Base-by-base conservation (phyloP, 2,329 filamentous ascomycete species). In the Hypoxylon sp. region DNA sequence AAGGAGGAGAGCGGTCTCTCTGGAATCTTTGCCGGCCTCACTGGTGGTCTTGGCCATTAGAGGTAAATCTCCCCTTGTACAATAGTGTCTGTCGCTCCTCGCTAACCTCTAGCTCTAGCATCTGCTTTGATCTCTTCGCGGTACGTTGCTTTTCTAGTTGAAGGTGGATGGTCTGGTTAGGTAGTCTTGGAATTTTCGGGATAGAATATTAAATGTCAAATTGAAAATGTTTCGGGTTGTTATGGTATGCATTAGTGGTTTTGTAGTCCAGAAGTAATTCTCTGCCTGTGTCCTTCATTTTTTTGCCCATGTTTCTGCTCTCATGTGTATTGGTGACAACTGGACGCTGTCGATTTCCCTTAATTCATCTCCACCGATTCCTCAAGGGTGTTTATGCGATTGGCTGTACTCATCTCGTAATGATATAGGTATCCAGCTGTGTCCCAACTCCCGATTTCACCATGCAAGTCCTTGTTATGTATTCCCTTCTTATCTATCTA, bases 1-100 rank as follows among this genome's bases (percentile, higher is more conserved):
- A 51, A 57, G 51, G 17, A 50, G 13, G 52, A 65, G 42, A 29
- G 35, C 10, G 48, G 52, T 8, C 29, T 69, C 14, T 24, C 29
- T 14, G 67, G 57, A 3, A 19, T 71, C 24, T 57, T 71, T 14
- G 42, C 42, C 10, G 65, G 65, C 14, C 46, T 70, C 2, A 50
- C 33, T n/a, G 29, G 46, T 8, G 52, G 53, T 47, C 17, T 60
- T 8, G 29, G 52, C 17, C 33, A 50, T 19, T 67, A 67, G 46
- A 59, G 22, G 64, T 59, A 53, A 44, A n/a, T 3, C 22, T 35
- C 14, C 19, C 9, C 8, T 3, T 22, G 1, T 1, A 1, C 14
- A 14, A 35, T 24, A 13, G n/a, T 50, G 9, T 10, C 26, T 6
- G 3, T 2, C 24, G 10, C 4, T 35, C 14, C 2, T 44, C 3